A percentile compares a stretch with the other conserved stretches of the same genome.
These are phyloP conservation scores for Nemania abortiva DNA, from an alignment of 2,329 filamentous ascomycete genomes.

Conservation along the genomic window DNA sequence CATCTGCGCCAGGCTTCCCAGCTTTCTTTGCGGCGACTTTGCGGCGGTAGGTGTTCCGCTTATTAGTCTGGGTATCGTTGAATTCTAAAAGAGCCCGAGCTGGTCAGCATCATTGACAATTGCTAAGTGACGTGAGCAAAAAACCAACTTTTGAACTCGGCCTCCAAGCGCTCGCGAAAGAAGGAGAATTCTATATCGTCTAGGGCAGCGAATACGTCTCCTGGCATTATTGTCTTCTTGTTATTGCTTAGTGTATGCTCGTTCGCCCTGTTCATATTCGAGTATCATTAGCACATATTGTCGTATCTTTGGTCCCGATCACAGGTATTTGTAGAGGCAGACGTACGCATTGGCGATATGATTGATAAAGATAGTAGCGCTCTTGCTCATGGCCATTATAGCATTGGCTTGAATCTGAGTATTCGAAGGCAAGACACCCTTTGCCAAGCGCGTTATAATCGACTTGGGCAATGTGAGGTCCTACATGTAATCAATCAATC, in stretches of 20 bases:
- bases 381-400: slow-evolving; percentile 81
- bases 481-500: slow-evolving; percentile 53
- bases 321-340: not conserved
- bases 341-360: slow-evolving; percentile 80
- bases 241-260: slow-evolving; percentile 74
- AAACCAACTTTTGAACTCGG: slow-evolving; percentile 80
- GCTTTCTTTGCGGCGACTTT: slow-evolving; percentile 74
- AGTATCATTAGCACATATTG: slow-evolving; percentile 15
- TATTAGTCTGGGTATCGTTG: slow-evolving; percentile 78
- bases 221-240: slow-evolving; percentile 82
- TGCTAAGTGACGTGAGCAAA: not conserved
- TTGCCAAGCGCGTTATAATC: slow-evolving; percentile 82
- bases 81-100: slow-evolving; percentile 64
- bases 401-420: slow-evolving; percentile 88
- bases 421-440: slow-evolving; percentile 82
- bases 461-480: slow-evolving; percentile 84
- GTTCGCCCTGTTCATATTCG: slow-evolving; percentile 69
- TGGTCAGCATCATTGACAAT: slow-evolving; percentile 18
- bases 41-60: slow-evolving; percentile 78
- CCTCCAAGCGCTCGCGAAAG: slow-evolving; percentile 74
- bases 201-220: slow-evolving; percentile 81
- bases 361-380: slow-evolving; percentile 85
- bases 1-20: slow-evolving; percentile 45
- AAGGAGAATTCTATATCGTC: slow-evolving; percentile 84
- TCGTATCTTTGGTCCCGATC: not conserved